phyloP scores from a whole-genome alignment of 2,329 filamentous ascomycete genomes.

The Sporothrix pseudoabietina region DNA sequence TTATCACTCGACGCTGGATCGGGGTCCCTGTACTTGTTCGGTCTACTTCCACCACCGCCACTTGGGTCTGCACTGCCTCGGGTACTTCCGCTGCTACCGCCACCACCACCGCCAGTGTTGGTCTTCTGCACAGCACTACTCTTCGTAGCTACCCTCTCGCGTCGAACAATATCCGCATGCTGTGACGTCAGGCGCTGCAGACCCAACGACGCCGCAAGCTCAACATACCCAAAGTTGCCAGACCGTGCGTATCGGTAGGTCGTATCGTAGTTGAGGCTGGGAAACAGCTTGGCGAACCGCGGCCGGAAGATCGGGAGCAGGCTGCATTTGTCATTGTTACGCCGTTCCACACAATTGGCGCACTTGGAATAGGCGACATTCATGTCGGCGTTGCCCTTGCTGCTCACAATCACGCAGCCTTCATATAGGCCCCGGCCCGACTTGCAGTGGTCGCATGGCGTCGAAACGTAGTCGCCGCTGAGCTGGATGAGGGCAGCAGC shows the following conservation, averaged over 20 bases:
- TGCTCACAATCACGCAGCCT: slow-evolving; percentile 39
- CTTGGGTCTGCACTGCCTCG: neutral
- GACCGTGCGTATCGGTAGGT: neutral
- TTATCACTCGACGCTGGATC: neutral
- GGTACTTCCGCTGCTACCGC: neutral
- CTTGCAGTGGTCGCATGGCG: slow-evolving; percentile 38
- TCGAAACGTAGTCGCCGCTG: slow-evolving; percentile 38
- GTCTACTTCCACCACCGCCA: too few species aligned
- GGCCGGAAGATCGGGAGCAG: slow-evolving; percentile 30
- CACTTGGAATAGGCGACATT: slow-evolving; percentile 35
- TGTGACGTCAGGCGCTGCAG: neutral
- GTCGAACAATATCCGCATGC: neutral
- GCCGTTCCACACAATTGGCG: slow-evolving; percentile 41
- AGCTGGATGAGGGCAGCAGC: slow-evolving; percentile 41
- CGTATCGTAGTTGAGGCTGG: slow-evolving; percentile 25
- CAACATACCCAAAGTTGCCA: neutral
- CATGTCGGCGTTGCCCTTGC: slow-evolving; percentile 26
- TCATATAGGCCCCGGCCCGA: slow-evolving; percentile 38
- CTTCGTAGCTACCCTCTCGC: neutral
- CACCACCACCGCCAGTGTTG: neutral
- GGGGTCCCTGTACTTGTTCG: neutral
- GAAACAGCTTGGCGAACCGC: slow-evolving; percentile 30
- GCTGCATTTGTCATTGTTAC: slow-evolving; percentile 35
- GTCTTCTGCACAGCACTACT: neutral
- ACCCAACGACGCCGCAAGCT: neutral